Evolutionary conservation across 2,329 filamentous ascomycete species (phyloP), one percentile per base, ranked within the genome.

Genomic region (Curvularia sp.): DNA sequence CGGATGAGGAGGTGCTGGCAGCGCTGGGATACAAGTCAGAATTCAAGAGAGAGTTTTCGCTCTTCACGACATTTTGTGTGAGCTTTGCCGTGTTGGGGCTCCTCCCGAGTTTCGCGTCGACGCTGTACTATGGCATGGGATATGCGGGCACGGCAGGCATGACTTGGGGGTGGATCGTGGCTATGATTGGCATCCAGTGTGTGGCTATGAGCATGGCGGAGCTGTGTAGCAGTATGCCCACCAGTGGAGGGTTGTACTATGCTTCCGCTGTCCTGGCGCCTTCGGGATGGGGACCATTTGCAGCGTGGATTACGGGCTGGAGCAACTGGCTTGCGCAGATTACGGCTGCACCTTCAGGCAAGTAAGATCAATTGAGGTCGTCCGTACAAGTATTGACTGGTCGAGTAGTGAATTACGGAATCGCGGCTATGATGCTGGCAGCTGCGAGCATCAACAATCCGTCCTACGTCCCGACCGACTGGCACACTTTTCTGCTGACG

Each of bases 101-200:
- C 47, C 75, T 92, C 49, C 89, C 89, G 0, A 89, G 86, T 60
- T 90, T 92, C 67, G 89, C 89, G 1, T 88, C 84, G 62, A 92
- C 89, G 0, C 76, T 92, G 63, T 88, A 84, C 70, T 92, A 91
- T 82, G 89, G 89, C 64, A 86, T 87, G 78, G 81, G 82, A 43
- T 81, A 80, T 70, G 78, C 77, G 6, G 78, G 78, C 1, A 80
- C 77, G 0, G 77, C 78, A 28, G 78, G 77, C 67, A 69, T 91
- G 87, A 88, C 87, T 2, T 92, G 89, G 89, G 89, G 89, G 5
- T 92, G 89, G 89, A 77, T 91, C 28, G 81, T 92, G 46, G 88
- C 88, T 49, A 89, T 91, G 84, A 65, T 88, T 5, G 90, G 90
- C 41, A 90, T 92, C 39, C 85, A 91, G 70, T 87, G 85, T 73